phyloP scores from a whole-genome alignment of 306 rosid genomes.

The Cucumis cinereus region DNA sequence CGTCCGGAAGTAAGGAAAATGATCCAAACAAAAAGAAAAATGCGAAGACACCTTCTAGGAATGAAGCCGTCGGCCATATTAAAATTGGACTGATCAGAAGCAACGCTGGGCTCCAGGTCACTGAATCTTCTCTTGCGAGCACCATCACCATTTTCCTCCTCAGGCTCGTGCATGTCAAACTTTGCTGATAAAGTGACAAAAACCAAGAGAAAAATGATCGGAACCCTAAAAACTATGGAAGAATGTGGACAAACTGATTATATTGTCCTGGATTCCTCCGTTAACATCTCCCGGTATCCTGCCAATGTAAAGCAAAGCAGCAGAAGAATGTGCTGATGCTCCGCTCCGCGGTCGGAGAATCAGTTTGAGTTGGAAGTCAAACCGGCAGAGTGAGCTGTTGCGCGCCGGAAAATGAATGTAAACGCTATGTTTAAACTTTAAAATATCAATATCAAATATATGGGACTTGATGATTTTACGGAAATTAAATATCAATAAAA shows the following conservation, averaged over 20 bases:
- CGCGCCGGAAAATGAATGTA: neutral
- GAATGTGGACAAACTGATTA: neutral
- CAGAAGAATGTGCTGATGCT: neutral
- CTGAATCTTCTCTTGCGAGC: conserved; percentile 13
- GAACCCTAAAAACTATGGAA: neutral
- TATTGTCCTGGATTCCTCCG: neutral
- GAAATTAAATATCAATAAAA: too few species aligned
- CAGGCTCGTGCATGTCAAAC: conserved; percentile 20
- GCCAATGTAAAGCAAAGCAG: neutral
- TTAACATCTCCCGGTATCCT: neutral
- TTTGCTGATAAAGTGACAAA: neutral
- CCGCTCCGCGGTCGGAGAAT: neutral
- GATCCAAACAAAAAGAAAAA: neutral
- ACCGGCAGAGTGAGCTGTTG: neutral
- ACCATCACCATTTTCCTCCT: neutral
- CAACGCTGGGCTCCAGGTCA: neutral
- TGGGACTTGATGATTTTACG: too few species aligned
- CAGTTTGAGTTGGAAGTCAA: neutral
- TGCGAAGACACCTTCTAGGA: conserved; percentile 45
- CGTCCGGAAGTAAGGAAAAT: neutral
- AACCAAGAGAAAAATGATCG: neutral
- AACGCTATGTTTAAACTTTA: too few species aligned
- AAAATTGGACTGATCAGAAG: conserved; percentile 8
- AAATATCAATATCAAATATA: too few species aligned
- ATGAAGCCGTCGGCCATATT: conserved; percentile 8